A percentile compares a stretch with the other conserved stretches of the same genome.
These are phyloP conservation scores for Trichoderma sp. DNA, from an alignment of 2,329 filamentous ascomycete genomes.

Conservation along the genomic window DNA sequence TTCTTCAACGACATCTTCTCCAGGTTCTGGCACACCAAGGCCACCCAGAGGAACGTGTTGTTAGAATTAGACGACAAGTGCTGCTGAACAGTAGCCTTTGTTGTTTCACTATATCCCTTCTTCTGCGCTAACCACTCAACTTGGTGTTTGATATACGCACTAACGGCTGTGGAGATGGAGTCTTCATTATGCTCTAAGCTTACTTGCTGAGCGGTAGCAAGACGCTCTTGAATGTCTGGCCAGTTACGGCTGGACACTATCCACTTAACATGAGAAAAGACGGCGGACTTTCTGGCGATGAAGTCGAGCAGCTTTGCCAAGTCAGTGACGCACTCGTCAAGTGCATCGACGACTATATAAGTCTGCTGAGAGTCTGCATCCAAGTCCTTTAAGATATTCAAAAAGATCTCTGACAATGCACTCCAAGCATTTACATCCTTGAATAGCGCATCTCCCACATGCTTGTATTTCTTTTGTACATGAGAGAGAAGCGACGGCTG, in stretches of 20 bases:
- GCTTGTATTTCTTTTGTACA: slow-evolving; percentile 39
- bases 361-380: slow-evolving; percentile 34
- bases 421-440: slow-evolving; percentile 45
- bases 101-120: slow-evolving; percentile 24
- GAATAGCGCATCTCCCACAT: slow-evolving; percentile 43
- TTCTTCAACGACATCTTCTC: slow-evolving; percentile 6
- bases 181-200: slow-evolving; percentile 44
- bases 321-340: slow-evolving; percentile 45
- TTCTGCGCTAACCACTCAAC: slow-evolving; percentile 36
- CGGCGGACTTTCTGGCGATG: slow-evolving; percentile 31
- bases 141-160: slow-evolving; percentile 44
- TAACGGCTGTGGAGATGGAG: slow-evolving; percentile 43
- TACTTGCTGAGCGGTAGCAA: slow-evolving; percentile 27
- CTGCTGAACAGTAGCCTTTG: slow-evolving; percentile 11
- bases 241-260: slow-evolving; percentile 52
- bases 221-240: slow-evolving; percentile 36
- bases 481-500: slow-evolving; percentile 43
- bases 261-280: slow-evolving; percentile 44
- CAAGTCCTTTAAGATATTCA: slow-evolving; percentile 41
- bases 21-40: slow-evolving; percentile 31
- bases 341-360: slow-evolving; percentile 49
- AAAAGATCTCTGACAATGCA: slow-evolving; percentile 45
- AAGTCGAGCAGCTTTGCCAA: slow-evolving; percentile 46
- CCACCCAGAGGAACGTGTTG: slow-evolving; percentile 40
- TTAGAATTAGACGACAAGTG: slow-evolving; percentile 40